Conservation (phyloP, 2,329 filamentous ascomycete species). For the Rhexocercosporidium sp. region DNA sequence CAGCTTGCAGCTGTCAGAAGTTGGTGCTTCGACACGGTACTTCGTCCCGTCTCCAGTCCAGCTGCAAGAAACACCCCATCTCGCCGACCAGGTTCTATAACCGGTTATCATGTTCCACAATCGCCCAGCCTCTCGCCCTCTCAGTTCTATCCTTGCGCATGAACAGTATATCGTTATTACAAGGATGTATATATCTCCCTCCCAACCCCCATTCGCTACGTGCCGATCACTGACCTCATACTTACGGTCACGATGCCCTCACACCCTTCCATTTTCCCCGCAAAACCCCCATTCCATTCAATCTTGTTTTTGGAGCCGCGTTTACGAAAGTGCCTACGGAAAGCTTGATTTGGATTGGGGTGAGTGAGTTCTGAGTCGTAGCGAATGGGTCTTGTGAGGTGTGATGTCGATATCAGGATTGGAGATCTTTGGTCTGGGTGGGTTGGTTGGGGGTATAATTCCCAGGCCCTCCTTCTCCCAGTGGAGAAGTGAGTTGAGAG, state of each 20-base stretch:
- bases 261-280: neutral
- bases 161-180: neutral
- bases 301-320: neutral
- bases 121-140: neutral
- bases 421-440: too few relatives aligned
- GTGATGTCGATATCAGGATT: neutral
- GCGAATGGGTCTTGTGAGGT: neutral
- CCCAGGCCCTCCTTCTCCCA: too few relatives aligned
- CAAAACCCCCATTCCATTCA: neutral
- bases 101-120: neutral
- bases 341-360: too few relatives aligned
- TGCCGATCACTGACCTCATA: conserved; percentile 6
- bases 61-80: neutral
- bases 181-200: conserved; percentile 5
- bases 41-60: neutral
- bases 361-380: too few relatives aligned
- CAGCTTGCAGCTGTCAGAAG: neutral
- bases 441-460: too few relatives aligned
- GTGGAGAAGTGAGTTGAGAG: too few relatives aligned
- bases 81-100: neutral
- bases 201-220: neutral
- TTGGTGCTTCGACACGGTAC: neutral
- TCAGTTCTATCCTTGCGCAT: neutral
- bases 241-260: conserved; percentile 4
- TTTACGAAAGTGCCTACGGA: neutral